phyloP scores from a whole-genome alignment of 805 yeast genomes.

The Yamadazyma akitaensis region DNA sequence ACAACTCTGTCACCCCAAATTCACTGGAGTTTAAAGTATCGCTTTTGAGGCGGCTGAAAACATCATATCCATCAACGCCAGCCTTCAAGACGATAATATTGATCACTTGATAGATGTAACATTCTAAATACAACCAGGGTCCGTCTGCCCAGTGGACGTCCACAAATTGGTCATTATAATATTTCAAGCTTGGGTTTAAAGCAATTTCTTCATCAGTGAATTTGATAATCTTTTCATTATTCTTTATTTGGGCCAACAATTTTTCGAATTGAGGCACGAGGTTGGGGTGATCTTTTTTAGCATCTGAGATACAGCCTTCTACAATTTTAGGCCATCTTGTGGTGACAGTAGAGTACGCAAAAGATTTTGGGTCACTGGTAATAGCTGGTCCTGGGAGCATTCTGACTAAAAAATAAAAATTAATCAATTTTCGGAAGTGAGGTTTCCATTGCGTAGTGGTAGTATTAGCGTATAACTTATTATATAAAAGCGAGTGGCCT shows the following conservation, averaged over 20 bases:
- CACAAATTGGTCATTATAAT: constrained; percentile 53
- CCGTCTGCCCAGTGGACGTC: constrained; percentile 68
- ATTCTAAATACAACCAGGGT: constrained; percentile 89
- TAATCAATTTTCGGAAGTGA: too few species aligned
- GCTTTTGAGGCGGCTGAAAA: constrained; percentile 68
- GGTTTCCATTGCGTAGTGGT: too few species aligned
- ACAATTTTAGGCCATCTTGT: constrained; percentile 87
- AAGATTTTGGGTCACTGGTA: constrained; percentile 70
- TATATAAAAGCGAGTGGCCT: too few species aligned
- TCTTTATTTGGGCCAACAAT: constrained; percentile 36
- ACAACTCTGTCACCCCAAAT: constrained; percentile 77
- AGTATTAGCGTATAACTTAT: too few species aligned
- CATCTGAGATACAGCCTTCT: constrained; percentile 47
- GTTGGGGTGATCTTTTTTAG: constrained; percentile 4
- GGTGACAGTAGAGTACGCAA: constrained; percentile 76
- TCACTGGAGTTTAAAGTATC: constrained; percentile 72
- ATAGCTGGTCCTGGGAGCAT: constrained; percentile 48
- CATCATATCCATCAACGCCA: constrained; percentile 50
- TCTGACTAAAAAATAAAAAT: too few species aligned
- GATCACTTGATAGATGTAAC: constrained; percentile 72
- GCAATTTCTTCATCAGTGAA: constrained; percentile 32
- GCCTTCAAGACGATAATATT: constrained; percentile 38
- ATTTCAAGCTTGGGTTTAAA: constrained; percentile 46
- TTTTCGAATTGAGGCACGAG: constrained; percentile 30
- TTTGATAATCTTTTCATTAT: constrained; percentile 28